phyloP scores from a whole-genome alignment of 169 alveolate species.

The Cryptosporidium muris region DNA sequence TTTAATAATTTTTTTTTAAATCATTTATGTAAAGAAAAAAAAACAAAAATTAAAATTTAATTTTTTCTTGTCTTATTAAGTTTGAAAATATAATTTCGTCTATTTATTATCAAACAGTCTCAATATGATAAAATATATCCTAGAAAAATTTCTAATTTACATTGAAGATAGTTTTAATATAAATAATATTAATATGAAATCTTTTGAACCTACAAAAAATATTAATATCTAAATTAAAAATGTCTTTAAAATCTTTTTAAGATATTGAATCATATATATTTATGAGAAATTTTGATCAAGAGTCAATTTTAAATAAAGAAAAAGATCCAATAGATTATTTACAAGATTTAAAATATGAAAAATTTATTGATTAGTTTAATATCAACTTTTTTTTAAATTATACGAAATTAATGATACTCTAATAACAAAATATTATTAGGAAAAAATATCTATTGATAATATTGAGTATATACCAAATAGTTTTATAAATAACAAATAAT shows the following conservation, averaged over 20 bases:
- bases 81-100: constrained; percentile 7
- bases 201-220: not conserved
- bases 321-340: not conserved
- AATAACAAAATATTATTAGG: constrained; percentile 3
- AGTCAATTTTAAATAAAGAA: constrained; percentile 10
- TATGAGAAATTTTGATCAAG: not conserved
- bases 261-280: not conserved
- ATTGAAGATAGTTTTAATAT: constrained; percentile 30
- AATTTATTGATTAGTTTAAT: constrained; percentile 32
- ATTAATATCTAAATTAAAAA: constrained; percentile 8
- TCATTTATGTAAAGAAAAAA: constrained; percentile 25
- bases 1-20: constrained; percentile 13
- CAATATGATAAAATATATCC: constrained; percentile 1
- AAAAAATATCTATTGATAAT: not conserved
- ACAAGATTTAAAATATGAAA: constrained; percentile 1
- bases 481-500: not conserved
- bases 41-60: constrained; percentile 4
- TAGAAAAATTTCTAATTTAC: constrained; percentile 24
- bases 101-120: constrained; percentile 16
- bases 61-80: not conserved
- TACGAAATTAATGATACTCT: constrained; percentile 1
- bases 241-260: not conserved
- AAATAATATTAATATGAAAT: not conserved
- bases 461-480: not conserved
- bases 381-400: not conserved